A percentile compares a stretch with the other conserved stretches of the same genome.
Conservation (phyloP, 441 rosid species). For the Euphorbia neoarborescens region DNA sequence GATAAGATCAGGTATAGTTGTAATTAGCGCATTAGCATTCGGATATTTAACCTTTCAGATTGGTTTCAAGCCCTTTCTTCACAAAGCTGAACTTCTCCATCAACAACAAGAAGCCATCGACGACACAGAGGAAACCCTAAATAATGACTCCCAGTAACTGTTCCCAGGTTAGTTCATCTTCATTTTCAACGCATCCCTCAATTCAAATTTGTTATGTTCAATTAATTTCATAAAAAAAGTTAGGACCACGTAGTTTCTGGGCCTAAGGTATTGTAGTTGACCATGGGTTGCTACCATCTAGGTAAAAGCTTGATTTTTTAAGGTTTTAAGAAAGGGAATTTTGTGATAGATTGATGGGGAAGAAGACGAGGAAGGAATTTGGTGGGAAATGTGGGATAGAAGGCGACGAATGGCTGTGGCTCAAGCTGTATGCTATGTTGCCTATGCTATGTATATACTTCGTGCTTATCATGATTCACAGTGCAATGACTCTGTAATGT, state of each 20-base stretch:
- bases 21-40: constrained; percentile 48
- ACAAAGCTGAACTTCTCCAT: constrained; percentile 32
- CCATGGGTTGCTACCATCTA: background rate
- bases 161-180: constrained; percentile 1
- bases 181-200: background rate
- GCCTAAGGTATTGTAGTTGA: no score
- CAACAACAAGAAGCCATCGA: constrained; percentile 22
- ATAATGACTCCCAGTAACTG: constrained; percentile 13
- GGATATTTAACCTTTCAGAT: constrained; percentile 46
- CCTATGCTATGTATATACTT: constrained; percentile 17
- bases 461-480: constrained; percentile 7
- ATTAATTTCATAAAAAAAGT: background rate
- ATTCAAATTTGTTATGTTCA: background rate
- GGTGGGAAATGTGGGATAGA: constrained; percentile 21
- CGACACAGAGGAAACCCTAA: constrained; percentile 12
- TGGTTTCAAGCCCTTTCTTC: constrained; percentile 50
- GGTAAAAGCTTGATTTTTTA: background rate
- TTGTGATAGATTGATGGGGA: constrained; percentile 17
- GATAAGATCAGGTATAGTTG: constrained; percentile 40
- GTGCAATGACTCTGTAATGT: background rate
- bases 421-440: constrained; percentile 19
- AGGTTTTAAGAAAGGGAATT: background rate
- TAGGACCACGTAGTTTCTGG: background rate
- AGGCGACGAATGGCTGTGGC: constrained; percentile 20
- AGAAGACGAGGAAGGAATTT: constrained; percentile 17